Evolutionary conservation across 2,329 filamentous ascomycete genomes (phyloP).

Genomic region (Calonectria pseudoturangicola): DNA sequence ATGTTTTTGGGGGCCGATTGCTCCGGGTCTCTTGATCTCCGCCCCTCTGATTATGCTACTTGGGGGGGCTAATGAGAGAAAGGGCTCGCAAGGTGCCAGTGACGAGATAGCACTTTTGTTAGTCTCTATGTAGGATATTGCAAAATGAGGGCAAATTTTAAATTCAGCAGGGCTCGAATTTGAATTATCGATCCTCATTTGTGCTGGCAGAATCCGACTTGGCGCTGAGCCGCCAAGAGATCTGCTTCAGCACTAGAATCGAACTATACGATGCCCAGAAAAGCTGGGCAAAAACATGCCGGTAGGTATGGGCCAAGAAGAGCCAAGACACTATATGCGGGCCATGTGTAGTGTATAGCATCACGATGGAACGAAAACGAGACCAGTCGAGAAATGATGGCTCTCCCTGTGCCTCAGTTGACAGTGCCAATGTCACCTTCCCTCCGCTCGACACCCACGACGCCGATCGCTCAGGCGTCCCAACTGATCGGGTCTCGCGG

Average conservation of each 20-base stretch:
- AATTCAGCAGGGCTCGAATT: not conserved
- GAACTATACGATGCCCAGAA: not conserved
- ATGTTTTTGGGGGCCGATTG: not conserved
- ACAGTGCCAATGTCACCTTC: conserved; percentile 26
- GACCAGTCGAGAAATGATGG: conserved; percentile 10
- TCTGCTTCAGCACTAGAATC: conserved; percentile 6
- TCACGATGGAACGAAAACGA: conserved; percentile 13
- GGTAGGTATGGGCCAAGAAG: conserved; percentile 1
- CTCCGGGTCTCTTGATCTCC: not conserved
- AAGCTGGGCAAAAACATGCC: not conserved
- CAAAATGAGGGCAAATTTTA: not conserved
- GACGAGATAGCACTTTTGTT: no score
- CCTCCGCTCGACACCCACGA: conserved; percentile 22
- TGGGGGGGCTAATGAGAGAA: no score
- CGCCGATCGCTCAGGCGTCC: conserved; percentile 20
- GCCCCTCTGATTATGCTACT: not conserved
- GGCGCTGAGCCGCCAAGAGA: conserved; percentile 10
- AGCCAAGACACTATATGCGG: conserved; percentile 5
- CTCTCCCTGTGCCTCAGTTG: conserved; percentile 24
- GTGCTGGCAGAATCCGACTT: not conserved
- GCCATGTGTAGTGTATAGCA: conserved; percentile 6
- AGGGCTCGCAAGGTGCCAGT: no score
- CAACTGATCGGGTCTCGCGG: conserved; percentile 20
- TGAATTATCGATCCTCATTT: conserved; percentile 7
- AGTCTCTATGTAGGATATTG: not conserved